phyloP scores from a whole-genome alignment of 768 basidiomycete species.

The Mycena alexandri region DNA sequence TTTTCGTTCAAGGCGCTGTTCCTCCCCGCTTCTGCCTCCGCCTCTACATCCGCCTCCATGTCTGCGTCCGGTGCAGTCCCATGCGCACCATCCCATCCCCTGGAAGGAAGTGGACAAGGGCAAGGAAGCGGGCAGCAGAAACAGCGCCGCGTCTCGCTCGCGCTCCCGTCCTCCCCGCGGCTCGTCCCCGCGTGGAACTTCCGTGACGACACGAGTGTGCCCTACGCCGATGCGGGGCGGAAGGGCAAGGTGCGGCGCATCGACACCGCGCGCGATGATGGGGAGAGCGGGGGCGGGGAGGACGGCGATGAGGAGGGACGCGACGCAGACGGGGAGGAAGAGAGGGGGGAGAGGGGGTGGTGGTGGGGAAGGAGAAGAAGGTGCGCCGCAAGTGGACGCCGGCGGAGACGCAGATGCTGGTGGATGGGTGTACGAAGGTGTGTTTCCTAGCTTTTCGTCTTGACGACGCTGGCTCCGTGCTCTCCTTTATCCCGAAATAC shows the following conservation, averaged over 20 bases:
- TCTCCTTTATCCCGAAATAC: no score
- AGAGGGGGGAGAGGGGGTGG: conserved; percentile 2
- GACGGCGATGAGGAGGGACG: conserved; percentile 36
- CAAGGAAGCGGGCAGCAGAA: conserved; percentile 48
- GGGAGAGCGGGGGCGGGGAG: neutral
- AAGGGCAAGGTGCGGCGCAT: conserved; percentile 74
- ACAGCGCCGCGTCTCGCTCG: conserved; percentile 81
- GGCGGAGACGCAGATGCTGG: conserved; percentile 91
- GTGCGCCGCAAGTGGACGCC: conserved; percentile 86
- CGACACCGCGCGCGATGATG: conserved; percentile 41
- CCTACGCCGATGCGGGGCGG: conserved; percentile 58
- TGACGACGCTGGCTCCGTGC: no score
- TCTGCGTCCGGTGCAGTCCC: neutral
- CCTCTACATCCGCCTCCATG: conserved; percentile 23
- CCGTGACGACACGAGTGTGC: conserved; percentile 77
- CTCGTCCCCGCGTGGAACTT: conserved; percentile 77
- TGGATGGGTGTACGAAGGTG: conserved; percentile 83
- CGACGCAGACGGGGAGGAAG: no score
- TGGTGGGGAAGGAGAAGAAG: conserved; percentile 69
- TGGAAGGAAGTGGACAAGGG: no score
- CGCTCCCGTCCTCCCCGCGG: conserved; percentile 76
- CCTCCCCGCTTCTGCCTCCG: conserved; percentile 52
- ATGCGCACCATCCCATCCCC: no score
- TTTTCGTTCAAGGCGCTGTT: conserved; percentile 73
- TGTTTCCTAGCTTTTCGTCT: no score